phyloP scores from a whole-genome alignment of 495 filamentous ascomycete species.

The Trichocladium antarcticum region DNA sequence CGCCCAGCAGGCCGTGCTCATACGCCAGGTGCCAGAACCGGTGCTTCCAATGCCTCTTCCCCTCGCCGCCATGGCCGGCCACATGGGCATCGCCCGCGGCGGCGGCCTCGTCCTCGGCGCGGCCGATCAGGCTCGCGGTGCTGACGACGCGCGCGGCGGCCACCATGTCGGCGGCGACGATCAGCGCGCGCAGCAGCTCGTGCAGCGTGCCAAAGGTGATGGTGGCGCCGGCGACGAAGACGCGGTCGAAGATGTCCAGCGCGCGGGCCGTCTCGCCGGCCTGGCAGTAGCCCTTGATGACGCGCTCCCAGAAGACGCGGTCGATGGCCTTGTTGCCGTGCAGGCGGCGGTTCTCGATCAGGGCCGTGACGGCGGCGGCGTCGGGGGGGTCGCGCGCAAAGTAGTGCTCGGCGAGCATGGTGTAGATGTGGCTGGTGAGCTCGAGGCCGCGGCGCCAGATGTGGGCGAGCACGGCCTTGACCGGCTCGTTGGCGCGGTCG shows the following conservation, averaged over 20 bases:
- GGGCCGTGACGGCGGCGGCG: conserved; percentile 42
- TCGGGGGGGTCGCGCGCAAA: conserved; percentile 49
- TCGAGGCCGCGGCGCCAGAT: conserved; percentile 43
- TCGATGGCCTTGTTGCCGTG: conserved; percentile 36
- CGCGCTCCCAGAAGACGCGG: conserved; percentile 53
- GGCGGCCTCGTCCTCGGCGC: conserved; percentile 17
- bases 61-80: conserved; percentile 10
- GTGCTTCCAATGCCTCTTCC: conserved; percentile 28
- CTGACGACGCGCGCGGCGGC: conserved; percentile 28
- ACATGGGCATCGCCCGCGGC: neutral
- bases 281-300: conserved; percentile 51
- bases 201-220: conserved; percentile 37
- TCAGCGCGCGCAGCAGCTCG: conserved; percentile 38
- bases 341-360: conserved; percentile 40
- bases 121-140: conserved; percentile 15
- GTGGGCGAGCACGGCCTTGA: conserved; percentile 49
- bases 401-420: conserved; percentile 57
- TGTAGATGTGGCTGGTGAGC: conserved; percentile 53
- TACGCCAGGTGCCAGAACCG: conserved; percentile 35
- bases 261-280: conserved; percentile 40
- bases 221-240: conserved; percentile 30
- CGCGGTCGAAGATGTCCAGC: conserved; percentile 38
- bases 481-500: conserved; percentile 35
- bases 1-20: conserved; percentile 24
- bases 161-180: conserved; percentile 27